Evolutionary conservation across 805 yeast genomes (phyloP).

Genomic region (Barnettozyma wickerhamii): DNA sequence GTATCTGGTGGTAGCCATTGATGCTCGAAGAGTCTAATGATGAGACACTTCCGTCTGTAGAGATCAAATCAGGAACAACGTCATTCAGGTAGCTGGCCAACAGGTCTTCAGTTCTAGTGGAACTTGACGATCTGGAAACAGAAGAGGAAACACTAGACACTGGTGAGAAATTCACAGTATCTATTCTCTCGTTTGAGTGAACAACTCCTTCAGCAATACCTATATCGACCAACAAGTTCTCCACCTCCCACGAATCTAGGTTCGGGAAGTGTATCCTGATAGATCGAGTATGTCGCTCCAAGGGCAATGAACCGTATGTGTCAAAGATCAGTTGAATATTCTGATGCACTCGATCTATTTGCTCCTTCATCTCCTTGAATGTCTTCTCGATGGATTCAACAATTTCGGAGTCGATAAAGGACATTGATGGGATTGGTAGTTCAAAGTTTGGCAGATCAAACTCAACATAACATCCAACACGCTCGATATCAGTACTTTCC

Average conservation of each 20-base stretch:
- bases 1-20: slow-evolving; percentile 4
- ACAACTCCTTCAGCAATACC: slow-evolving; percentile 58
- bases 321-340: slow-evolving; percentile 44
- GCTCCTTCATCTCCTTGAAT: slow-evolving; percentile 33
- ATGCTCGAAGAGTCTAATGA: slow-evolving; percentile 10
- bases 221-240: slow-evolving; percentile 50
- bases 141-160: slow-evolving; percentile 8
- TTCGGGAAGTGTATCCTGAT: slow-evolving; percentile 69
- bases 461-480: slow-evolving; percentile 51
- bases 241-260: slow-evolving; percentile 55
- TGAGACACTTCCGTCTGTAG: slow-evolving; percentile 6
- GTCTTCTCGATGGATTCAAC: slow-evolving; percentile 35
- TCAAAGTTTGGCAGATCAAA: slow-evolving; percentile 43
- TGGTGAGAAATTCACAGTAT: slow-evolving; percentile 4
- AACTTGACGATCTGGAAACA: slow-evolving; percentile 2
- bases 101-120: slow-evolving; percentile 2
- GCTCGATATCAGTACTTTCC: slow-evolving; percentile 27
- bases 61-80: slow-evolving; percentile 21
- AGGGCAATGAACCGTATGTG: slow-evolving; percentile 60
- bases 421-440: slow-evolving; percentile 34
- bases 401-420: slow-evolving; percentile 42
- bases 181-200: slow-evolving; percentile 27
- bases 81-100: slow-evolving; percentile 11
- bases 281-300: slow-evolving; percentile 40
- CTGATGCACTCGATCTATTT: slow-evolving; percentile 38